Conservation (phyloP, 2,329 filamentous ascomycete genomes). For the Thermothelomyces thermophilus region DNA sequence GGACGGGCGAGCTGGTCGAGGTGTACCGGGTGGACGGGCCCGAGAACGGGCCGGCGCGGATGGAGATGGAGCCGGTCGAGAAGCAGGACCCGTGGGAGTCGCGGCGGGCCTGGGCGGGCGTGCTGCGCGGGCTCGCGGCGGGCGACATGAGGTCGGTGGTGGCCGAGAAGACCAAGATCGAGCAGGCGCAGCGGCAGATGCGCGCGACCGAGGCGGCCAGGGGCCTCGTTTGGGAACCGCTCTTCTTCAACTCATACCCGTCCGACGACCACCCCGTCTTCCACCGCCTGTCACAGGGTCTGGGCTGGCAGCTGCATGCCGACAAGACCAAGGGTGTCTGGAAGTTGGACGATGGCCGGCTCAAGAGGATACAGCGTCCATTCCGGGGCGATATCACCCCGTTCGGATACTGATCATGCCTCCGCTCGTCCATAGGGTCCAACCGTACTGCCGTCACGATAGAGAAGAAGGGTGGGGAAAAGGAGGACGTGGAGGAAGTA, state of each 20-base stretch:
- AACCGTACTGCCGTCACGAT: no score
- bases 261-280: constrained; percentile 30
- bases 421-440: no score
- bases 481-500: no score
- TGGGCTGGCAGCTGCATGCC: constrained; percentile 27
- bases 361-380: constrained; percentile 27
- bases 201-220: constrained; percentile 57
- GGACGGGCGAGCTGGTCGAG: constrained; percentile 31
- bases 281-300: constrained; percentile 28
- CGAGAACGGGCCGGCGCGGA: constrained; percentile 29
- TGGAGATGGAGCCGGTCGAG: constrained; percentile 46
- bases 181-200: constrained; percentile 72
- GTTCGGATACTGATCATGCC: constrained; percentile 21
- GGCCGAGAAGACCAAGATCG: constrained; percentile 69
- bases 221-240: constrained; percentile 37
- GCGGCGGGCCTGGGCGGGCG: constrained; percentile 70
- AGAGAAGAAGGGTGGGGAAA: no score
- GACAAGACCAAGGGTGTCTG: constrained; percentile 36
- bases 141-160: constrained; percentile 70
- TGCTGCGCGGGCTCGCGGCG: constrained; percentile 63
- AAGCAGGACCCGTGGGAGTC: constrained; percentile 76
- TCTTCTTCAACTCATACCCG: constrained; percentile 29
- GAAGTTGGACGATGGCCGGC: constrained; percentile 28
- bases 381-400: constrained; percentile 32
- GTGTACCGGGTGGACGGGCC: constrained; percentile 32